These are phyloP conservation scores for Nigrospora osmanthi DNA, from an alignment of 2,329 filamentous ascomycete genomes.

Conservation along the genomic window DNA sequence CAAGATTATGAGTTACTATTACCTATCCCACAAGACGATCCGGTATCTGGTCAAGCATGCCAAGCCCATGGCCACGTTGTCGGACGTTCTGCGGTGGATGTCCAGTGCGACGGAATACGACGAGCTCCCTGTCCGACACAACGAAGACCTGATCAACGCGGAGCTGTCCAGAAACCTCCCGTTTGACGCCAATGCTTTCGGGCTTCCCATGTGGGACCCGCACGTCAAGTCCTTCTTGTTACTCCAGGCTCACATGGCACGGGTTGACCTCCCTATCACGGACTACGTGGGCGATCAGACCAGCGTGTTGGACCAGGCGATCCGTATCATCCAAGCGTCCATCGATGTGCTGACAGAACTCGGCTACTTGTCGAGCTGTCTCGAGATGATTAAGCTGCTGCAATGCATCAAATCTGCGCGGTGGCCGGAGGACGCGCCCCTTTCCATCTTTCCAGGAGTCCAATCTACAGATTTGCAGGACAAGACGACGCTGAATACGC, in stretches of 20 bases:
- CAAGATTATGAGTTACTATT: slow-evolving; percentile 99
- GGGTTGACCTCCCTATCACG: slow-evolving; percentile 84
- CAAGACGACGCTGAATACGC: slow-evolving; percentile 29
- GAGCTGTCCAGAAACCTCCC: slow-evolving; percentile 80
- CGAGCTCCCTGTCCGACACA: slow-evolving; percentile 93
- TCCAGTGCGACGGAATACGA: slow-evolving; percentile 91
- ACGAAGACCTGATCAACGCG: slow-evolving; percentile 94
- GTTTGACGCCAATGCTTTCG: slow-evolving; percentile 48
- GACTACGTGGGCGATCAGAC: slow-evolving; percentile 96
- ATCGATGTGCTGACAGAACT: slow-evolving; percentile 91
- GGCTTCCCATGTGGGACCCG: slow-evolving; percentile 93
- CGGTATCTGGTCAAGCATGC: slow-evolving; percentile 73
- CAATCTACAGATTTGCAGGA: slow-evolving; percentile 32
- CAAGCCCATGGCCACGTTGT: slow-evolving; percentile 67
- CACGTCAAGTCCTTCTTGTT: slow-evolving; percentile 95
- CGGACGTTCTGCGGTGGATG: slow-evolving; percentile 86
- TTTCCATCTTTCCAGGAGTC: slow-evolving; percentile 74
- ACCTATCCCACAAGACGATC: slow-evolving; percentile 90
- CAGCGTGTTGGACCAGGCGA: slow-evolving; percentile 85
- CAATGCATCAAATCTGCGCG: slow-evolving; percentile 89
- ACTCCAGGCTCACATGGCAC: slow-evolving; percentile 89
- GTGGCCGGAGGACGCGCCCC: slow-evolving; percentile 77
- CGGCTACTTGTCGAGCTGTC: slow-evolving; percentile 69
- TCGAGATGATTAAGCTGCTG: slow-evolving; percentile 76
- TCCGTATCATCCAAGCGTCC: slow-evolving; percentile 91